Evolutionary conservation across 495 filamentous ascomycete genomes (phyloP), one percentile per base, ranked within the genome.

Genomic region (Penicillium fimorum): DNA sequence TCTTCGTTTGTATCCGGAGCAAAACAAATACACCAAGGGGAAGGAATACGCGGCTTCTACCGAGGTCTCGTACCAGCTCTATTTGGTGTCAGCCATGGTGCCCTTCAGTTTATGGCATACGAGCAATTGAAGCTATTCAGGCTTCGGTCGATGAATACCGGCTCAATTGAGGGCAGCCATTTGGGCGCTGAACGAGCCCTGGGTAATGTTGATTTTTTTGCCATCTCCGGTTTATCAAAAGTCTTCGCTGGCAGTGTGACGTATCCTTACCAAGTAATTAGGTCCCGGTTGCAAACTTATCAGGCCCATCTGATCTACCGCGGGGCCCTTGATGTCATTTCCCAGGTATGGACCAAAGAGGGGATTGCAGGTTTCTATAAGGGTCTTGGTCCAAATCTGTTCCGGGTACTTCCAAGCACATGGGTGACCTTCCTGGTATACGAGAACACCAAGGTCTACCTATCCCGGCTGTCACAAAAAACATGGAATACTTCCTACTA

Each of bases 361-460:
- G 93, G 94, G 0, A 57, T 87, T 41, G 76, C 79, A 5, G 94
- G 93, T 3, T 97, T 97, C 66, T 99, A 97, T 76, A 91, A 91
- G 65, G 94, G 94, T 4, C 79, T 97, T 50, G 84, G 89, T 35
- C 92, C 93, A 6, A 96, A 94, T 57, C 77, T 96, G 40, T 73
- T 96, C 53, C 83, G 93, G 53, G 94, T 97, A 44, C 69, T 98
- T 67, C 94, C 94, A 13, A 91, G 91, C 50, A 97, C 93, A 13
- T 96, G 94, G 84, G 89, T 96, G 41, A 97, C 93, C n/a, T 97
- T 98, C 68, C 70, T 98, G 62, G 92, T 97, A 45, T 97, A 97
- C 73, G 94, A 98, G 77, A 97, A 97, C 73, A 87, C 84, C 52
- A 92, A 85, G 74, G 78, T 56, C n/a, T 65, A 67, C 58, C 20